A percentile compares a stretch with the other conserved stretches of the same genome.
Conservation (phyloP, 352 stramenopile genomes). For the Globisporangium barbulae region DNA sequence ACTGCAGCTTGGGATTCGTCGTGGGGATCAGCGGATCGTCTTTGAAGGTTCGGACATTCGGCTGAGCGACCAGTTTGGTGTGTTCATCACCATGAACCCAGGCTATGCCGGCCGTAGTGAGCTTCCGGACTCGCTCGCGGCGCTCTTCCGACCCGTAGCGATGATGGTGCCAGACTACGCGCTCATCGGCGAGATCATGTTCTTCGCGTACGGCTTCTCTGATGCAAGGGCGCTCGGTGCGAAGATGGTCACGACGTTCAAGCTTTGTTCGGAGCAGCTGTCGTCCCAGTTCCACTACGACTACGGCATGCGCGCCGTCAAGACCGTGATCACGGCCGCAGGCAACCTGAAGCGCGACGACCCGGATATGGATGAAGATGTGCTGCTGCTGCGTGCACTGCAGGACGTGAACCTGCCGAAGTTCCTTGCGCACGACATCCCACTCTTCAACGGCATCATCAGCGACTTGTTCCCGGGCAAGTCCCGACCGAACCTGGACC, state of each 20-base stretch:
- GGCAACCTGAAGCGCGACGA: slow-evolving; percentile 91
- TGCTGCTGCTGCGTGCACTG: slow-evolving; percentile 90
- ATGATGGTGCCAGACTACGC: slow-evolving; percentile 93
- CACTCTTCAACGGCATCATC: slow-evolving; percentile 95
- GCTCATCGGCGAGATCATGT: slow-evolving; percentile 90
- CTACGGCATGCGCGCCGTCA: slow-evolving; percentile 90
- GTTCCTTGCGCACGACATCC: slow-evolving; percentile 94
- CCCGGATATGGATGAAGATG: slow-evolving; percentile 91
- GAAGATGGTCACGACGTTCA: slow-evolving; percentile 90
- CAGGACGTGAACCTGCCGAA: slow-evolving; percentile 96
- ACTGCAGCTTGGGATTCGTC: slow-evolving; percentile 85
- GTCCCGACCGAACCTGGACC: slow-evolving; percentile 82
- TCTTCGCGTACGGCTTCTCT: slow-evolving; percentile 86
- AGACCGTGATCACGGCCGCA: slow-evolving; percentile 87
- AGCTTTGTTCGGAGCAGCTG: slow-evolving; percentile 88
- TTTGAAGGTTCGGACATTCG: slow-evolving; percentile 96
- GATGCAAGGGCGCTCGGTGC: slow-evolving; percentile 49
- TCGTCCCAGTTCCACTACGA: slow-evolving; percentile 90
- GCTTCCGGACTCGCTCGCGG: slow-evolving; percentile 81
- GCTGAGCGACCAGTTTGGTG: slow-evolving; percentile 88
- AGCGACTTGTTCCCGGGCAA: slow-evolving; percentile 94
- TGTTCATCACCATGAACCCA: slow-evolving; percentile 93
- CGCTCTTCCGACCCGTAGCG: slow-evolving; percentile 84
- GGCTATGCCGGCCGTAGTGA: slow-evolving; percentile 86
- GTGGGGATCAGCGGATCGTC: slow-evolving; percentile 81